Conservation (phyloP, 257 asterid genomes). For the Nicotiana benthamiana region DNA sequence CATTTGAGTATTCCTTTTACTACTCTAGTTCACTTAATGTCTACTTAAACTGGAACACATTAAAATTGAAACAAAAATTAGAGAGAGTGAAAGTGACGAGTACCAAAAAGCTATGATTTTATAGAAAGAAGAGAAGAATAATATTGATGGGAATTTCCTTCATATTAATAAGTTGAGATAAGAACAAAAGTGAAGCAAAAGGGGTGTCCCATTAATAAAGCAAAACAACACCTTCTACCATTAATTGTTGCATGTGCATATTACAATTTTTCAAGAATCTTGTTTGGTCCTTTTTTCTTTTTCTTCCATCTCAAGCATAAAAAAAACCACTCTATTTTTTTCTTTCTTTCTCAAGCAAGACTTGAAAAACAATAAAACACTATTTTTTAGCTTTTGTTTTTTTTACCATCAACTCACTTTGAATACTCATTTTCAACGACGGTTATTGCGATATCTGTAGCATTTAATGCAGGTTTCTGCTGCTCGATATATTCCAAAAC, state of each 20-base stretch:
- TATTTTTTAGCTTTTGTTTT: not conserved
- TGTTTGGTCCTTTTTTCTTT: constrained; percentile 12
- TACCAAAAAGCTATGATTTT: constrained; percentile 22
- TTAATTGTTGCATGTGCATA: constrained; percentile 72
- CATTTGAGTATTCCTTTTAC: not conserved
- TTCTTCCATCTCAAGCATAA: constrained; percentile 28
- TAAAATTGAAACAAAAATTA: not conserved
- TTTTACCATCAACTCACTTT: not conserved
- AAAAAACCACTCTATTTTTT: not conserved
- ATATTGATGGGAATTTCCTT: constrained; percentile 10
- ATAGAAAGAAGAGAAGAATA: constrained; percentile 20
- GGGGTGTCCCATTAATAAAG: constrained; percentile 41
- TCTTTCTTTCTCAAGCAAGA: constrained; percentile 2
- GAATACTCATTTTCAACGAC: constrained; percentile 2
- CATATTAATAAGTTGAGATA: constrained; percentile 18
- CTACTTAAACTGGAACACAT: not conserved
- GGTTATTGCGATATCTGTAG: constrained; percentile 26
- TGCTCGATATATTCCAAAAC: constrained; percentile 30
- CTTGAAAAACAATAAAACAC: not conserved
- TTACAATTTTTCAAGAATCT: constrained; percentile 22
- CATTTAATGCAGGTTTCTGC: constrained; percentile 38
- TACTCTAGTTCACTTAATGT: not conserved
- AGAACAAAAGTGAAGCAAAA: constrained; percentile 42
- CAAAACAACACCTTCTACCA: constrained; percentile 39
- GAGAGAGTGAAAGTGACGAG: constrained; percentile 14